These are phyloP conservation scores for Porogramme epimiltina DNA, from an alignment of 1,284 basidiomycete genomes.

Conservation along the genomic window DNA sequence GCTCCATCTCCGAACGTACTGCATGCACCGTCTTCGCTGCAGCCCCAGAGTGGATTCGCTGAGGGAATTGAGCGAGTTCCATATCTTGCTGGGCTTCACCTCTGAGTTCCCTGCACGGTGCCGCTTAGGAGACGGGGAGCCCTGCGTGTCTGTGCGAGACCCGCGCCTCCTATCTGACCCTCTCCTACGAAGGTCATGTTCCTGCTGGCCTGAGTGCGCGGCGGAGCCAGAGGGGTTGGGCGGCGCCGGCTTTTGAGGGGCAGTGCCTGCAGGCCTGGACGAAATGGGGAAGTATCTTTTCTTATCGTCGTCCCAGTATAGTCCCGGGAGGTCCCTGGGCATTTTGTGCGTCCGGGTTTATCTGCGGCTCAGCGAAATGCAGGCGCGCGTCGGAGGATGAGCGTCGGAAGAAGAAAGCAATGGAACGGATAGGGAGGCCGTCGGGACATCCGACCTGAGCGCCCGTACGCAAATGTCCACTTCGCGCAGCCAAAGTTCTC, in stretches of 20 bases:
- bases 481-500: no score
- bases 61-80: slow-evolving; percentile 8
- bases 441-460: no score
- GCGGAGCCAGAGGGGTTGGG: not conserved
- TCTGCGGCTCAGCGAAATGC: not conserved
- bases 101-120: not conserved
- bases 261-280: slow-evolving; percentile 20
- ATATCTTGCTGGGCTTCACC: not conserved
- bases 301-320: slow-evolving; percentile 34
- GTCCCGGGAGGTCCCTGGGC: slow-evolving; percentile 32
- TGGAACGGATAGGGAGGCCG: no score
- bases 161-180: not conserved
- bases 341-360: slow-evolving; percentile 3
- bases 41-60: not conserved
- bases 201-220: not conserved
- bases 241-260: slow-evolving; percentile 1
- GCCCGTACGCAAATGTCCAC: no score
- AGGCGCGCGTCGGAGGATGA: not conserved
- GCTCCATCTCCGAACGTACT: no score
- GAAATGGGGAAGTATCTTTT: slow-evolving; percentile 33
- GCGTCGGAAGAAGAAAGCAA: not conserved
- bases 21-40: slow-evolving; percentile 6
- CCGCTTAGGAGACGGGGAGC: slow-evolving; percentile 7
- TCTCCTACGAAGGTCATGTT: no score
- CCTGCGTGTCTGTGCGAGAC: not conserved